These are phyloP conservation scores for Vitis labrusca DNA, from an alignment of 164 flowering plant species.

Conservation along the genomic window DNA sequence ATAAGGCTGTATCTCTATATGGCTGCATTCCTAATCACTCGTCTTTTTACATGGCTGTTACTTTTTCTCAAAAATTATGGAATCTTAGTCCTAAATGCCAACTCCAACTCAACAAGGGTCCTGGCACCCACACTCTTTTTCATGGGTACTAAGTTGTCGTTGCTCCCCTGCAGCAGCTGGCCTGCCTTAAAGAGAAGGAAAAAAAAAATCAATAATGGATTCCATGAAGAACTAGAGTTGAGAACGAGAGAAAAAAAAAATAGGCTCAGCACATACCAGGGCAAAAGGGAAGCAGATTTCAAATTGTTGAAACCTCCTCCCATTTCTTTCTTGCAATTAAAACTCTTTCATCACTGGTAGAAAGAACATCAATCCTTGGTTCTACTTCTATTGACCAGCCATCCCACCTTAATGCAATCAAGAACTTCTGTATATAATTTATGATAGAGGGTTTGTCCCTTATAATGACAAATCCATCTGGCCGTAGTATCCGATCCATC, in stretches of 20 bases:
- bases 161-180: not conserved
- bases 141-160: not conserved
- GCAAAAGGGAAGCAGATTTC: conserved; percentile 4
- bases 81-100: no score
- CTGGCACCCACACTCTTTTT: not conserved
- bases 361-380: conserved; percentile 63
- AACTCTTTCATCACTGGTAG: conserved; percentile 63
- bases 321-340: conserved; percentile 69
- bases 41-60: not conserved
- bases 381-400: conserved; percentile 70
- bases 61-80: no score
- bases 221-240: no score
- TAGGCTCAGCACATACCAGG: conserved; percentile 17
- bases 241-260: no score
- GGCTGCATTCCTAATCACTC: not conserved
- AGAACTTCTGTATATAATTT: conserved; percentile 49
- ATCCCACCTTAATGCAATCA: conserved; percentile 75
- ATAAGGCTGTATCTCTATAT: not conserved
- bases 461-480: conserved; percentile 78
- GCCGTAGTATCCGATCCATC: conserved; percentile 87
- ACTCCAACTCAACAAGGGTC: no score
- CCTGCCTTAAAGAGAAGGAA: not conserved
- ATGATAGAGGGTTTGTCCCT: conserved; percentile 65
- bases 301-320: conserved; percentile 18
- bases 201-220: not conserved